Evolutionary conservation across 2,329 filamentous ascomycete species (phyloP).

Genomic region (Exophiala lecanii-corni): DNA sequence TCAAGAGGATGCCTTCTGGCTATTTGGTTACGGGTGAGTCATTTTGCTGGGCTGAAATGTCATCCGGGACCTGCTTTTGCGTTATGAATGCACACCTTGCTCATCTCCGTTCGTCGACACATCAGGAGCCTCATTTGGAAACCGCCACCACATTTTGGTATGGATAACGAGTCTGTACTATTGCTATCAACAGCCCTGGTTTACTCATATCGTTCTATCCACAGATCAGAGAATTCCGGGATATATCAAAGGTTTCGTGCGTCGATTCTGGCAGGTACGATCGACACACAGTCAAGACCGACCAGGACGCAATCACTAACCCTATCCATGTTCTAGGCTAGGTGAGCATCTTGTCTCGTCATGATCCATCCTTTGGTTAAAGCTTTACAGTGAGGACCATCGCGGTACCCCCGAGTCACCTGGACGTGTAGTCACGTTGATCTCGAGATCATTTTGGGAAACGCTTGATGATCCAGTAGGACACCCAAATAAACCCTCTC

Average conservation of each 20-base stretch:
- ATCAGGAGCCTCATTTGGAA: slow-evolving; percentile 93
- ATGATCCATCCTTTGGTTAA: slow-evolving; percentile 6
- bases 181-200: too few relatives aligned
- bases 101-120: slow-evolving; percentile 1
- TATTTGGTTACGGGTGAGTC: slow-evolving; percentile 88
- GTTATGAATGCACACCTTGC: too few relatives aligned
- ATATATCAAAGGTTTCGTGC: slow-evolving; percentile 88
- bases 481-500: slow-evolving; percentile 2
- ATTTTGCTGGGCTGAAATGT: too few relatives aligned
- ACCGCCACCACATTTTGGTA: slow-evolving; percentile 92
- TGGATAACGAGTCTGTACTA: too few relatives aligned
- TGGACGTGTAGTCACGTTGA: slow-evolving; percentile 88
- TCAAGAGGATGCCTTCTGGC: slow-evolving; percentile 70
- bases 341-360: slow-evolving; percentile 12
- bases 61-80: too few relatives aligned
- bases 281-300: background rate
- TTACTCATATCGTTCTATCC: background rate
- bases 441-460: slow-evolving; percentile 78
- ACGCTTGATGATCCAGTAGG: slow-evolving; percentile 62
- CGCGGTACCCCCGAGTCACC: slow-evolving; percentile 83
- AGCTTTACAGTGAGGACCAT: slow-evolving; percentile 71
- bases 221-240: slow-evolving; percentile 79
- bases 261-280: slow-evolving; percentile 94
- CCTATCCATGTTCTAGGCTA: slow-evolving; percentile 20
- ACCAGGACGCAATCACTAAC: slow-evolving; percentile 7